Conservation (phyloP, 2,329 filamentous ascomycete species). For the Fusarium nelsonii region DNA sequence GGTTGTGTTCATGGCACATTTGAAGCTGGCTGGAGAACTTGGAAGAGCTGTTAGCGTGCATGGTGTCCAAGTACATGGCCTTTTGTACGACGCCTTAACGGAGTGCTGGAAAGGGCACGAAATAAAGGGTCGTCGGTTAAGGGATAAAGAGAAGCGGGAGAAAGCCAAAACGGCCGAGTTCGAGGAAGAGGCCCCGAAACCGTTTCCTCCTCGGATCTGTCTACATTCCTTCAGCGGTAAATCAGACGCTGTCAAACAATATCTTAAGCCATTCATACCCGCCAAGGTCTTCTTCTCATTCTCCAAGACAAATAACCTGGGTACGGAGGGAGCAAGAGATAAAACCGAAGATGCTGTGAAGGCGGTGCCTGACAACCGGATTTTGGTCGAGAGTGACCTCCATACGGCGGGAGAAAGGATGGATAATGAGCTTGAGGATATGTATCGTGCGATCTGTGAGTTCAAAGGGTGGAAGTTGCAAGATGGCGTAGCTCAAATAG, state of each 20-base stretch:
- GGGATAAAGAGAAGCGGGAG: constrained; percentile 31
- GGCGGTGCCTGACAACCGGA: constrained; percentile 77
- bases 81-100: constrained; percentile 71
- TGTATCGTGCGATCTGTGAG: constrained; percentile 76
- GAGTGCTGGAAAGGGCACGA: constrained; percentile 75
- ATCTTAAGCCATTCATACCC: constrained; percentile 77
- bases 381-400: constrained; percentile 88
- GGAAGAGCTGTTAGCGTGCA: constrained; percentile 73
- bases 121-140: constrained; percentile 64
- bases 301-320: constrained; percentile 81
- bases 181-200: constrained; percentile 49
- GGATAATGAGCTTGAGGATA: constrained; percentile 79
- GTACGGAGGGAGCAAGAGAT: constrained; percentile 58
- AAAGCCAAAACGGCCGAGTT: constrained; percentile 43
- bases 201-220: constrained; percentile 84
- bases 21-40: constrained; percentile 75
- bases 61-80: constrained; percentile 78
- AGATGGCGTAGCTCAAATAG: constrained; percentile 74
- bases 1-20: constrained; percentile 71
- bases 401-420: constrained; percentile 83
- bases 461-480: constrained; percentile 80
- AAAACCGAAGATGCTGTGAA: constrained; percentile 73
- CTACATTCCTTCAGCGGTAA: constrained; percentile 90
- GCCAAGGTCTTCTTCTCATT: constrained; percentile 87
- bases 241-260: constrained; percentile 79